Percentiles rank a stretch among this genome's conserved stretches.
phyloP scores from a whole-genome alignment of 352 stramenopile genomes.

The Pythium monospermum region DNA sequence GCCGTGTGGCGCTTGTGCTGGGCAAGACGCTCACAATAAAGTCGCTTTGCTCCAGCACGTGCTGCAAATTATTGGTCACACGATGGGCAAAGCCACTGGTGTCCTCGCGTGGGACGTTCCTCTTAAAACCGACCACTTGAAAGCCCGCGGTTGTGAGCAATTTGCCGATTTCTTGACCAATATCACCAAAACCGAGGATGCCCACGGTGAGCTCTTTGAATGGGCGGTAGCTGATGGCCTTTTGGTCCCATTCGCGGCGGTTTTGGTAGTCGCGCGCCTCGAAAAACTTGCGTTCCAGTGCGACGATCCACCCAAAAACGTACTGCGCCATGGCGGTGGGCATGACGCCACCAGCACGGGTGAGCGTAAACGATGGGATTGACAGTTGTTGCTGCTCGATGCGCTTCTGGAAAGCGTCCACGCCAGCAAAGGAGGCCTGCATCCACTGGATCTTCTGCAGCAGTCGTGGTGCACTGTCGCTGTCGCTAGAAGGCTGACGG shows the following conservation, averaged over 20 bases:
- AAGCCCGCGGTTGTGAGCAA: constrained; percentile 51
- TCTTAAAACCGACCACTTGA: constrained; percentile 62
- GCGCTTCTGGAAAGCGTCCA: constrained; percentile 44
- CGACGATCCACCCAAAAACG: constrained; percentile 61
- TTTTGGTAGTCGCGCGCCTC: constrained; percentile 36
- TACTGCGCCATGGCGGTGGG: constrained; percentile 54
- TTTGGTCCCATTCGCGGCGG: constrained; percentile 31
- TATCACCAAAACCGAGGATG: constrained; percentile 54
- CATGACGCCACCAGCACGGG: constrained; percentile 58
- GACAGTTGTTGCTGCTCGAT: constrained; percentile 8
- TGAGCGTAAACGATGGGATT: constrained; percentile 36
- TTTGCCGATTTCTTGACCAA: constrained; percentile 52
- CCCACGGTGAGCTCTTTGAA: constrained; percentile 45
- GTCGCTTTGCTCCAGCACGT: constrained; percentile 54
- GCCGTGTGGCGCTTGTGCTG: constrained; percentile 62
- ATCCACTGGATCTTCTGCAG: constrained; percentile 46
- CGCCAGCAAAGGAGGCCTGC: constrained; percentile 59
- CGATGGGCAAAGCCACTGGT: constrained; percentile 25
- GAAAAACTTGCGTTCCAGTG: constrained; percentile 60
- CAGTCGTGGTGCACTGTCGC: constrained; percentile 24
- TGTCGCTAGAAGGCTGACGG: constrained; percentile 5
- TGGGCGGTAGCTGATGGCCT: constrained; percentile 37
- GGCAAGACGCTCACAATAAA: constrained; percentile 82
- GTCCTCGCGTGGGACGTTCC: constrained; percentile 27
- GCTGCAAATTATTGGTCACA: constrained; percentile 40